phyloP scores from a whole-genome alignment of 495 filamentous ascomycete species.

The Rhizodiscina lignyota region DNA sequence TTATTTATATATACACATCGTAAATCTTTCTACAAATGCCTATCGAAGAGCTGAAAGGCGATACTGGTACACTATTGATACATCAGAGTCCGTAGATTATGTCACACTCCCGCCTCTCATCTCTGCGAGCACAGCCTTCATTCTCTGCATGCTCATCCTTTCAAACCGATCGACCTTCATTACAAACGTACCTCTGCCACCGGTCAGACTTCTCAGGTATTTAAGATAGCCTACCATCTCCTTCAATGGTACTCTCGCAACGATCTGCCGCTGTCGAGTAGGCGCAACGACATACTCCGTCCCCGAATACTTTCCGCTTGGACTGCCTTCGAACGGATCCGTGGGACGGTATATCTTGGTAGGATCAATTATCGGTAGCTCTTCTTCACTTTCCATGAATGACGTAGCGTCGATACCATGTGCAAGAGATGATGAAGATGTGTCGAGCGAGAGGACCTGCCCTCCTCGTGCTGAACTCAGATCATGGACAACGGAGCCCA shows the following conservation, averaged over 20 bases:
- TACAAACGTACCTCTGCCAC: conserved; percentile 77
- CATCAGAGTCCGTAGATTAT: no score
- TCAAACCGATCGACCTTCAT: conserved; percentile 89
- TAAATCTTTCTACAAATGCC: no score
- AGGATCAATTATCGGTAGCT: conserved; percentile 38
- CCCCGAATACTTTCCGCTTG: neutral
- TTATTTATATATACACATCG: no score
- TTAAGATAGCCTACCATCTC: conserved; percentile 96
- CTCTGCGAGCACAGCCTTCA: conserved; percentile 37
- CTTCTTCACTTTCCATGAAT: conserved; percentile 8
- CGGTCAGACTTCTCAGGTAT: conserved; percentile 74
- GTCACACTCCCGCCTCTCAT: no score
- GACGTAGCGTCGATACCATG: neutral
- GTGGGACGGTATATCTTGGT: conserved; percentile 64
- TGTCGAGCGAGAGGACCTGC: conserved; percentile 61
- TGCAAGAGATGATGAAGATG: conserved; percentile 15
- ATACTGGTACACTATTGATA: no score
- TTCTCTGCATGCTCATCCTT: conserved; percentile 51
- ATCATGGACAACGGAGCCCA: conserved; percentile 83
- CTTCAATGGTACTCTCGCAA: conserved; percentile 74
- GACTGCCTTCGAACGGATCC: conserved; percentile 54
- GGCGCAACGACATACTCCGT: neutral
- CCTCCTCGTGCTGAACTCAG: conserved; percentile 70
- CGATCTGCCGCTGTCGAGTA: conserved; percentile 39
- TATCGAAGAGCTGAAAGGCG: no score